Conservation (phyloP, 2,329 filamentous ascomycete species). For the Aspergillus fijiensis region DNA sequence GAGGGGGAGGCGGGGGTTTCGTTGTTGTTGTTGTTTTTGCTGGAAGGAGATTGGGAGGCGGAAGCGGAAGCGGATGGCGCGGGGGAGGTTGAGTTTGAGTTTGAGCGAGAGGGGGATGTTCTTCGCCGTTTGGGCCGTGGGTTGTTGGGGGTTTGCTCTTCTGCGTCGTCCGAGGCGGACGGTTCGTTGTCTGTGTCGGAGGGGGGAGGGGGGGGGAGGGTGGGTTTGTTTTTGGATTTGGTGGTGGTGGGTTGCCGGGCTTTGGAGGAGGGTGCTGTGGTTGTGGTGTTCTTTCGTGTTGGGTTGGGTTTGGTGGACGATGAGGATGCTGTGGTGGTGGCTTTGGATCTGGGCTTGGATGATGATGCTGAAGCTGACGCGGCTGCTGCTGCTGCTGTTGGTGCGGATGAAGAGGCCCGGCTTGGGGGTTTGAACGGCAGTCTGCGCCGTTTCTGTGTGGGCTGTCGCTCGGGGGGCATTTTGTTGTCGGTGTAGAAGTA, state of each 20-base stretch:
- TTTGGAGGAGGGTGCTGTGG: constrained; percentile 14
- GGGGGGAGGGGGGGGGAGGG: constrained; percentile 4
- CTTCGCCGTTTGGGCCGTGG: neutral
- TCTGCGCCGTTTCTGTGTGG: constrained; percentile 36
- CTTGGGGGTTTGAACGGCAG: constrained; percentile 49
- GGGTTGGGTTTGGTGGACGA: too few relatives aligned
- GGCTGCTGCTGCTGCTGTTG: constrained; percentile 22
- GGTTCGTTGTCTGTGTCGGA: constrained; percentile 16
- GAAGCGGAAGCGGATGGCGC: constrained; percentile 10
- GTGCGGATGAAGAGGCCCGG: constrained; percentile 27
- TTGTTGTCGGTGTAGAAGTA: neutral
- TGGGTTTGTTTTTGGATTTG: constrained; percentile 8
- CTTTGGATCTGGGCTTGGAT: constrained; percentile 12
- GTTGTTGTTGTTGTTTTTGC: neutral
- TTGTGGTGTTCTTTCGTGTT: constrained; percentile 9
- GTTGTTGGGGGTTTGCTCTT: neutral
- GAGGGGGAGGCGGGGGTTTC: constrained; percentile 7
- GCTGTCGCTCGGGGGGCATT: constrained; percentile 33
- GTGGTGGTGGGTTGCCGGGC: constrained; percentile 7
- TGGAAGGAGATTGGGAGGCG: constrained; percentile 3
- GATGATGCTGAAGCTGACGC: constrained; percentile 1
- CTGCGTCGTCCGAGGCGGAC: constrained; percentile 1
- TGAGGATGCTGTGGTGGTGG: neutral
- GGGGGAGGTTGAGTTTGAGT: neutral
- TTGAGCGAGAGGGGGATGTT: constrained; percentile 9